Evolutionary conservation across 1,139 yeast species (phyloP).

Genomic region (Diutina rugosa): DNA sequence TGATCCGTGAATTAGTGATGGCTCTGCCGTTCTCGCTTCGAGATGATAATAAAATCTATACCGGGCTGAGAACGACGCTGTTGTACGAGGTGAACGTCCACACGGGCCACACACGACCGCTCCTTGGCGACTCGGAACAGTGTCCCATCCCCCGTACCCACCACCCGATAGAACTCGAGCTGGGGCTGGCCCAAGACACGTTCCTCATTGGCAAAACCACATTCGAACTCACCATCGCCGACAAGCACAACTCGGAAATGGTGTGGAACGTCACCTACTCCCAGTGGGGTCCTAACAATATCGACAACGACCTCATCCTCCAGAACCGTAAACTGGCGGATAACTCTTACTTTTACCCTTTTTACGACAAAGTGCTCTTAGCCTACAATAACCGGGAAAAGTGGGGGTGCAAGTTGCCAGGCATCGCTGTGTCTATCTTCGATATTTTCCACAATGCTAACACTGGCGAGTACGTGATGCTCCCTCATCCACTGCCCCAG

Average conservation of each 20-base stretch:
- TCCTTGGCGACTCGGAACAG: background rate
- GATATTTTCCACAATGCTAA: constrained; percentile 39
- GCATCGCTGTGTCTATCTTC: constrained; percentile 59
- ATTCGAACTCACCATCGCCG: constrained; percentile 32
- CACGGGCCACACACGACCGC: constrained; percentile 50
- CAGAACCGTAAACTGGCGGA: constrained; percentile 47
- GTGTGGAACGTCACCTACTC: constrained; percentile 84
- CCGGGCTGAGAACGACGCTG: constrained; percentile 73
- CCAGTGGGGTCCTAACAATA: constrained; percentile 86
- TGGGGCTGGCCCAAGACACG: constrained; percentile 6
- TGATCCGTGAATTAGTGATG: constrained; percentile 64
- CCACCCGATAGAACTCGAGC: background rate
- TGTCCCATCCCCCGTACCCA: constrained; percentile 1
- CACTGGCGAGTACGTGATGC: constrained; percentile 25
- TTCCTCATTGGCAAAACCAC: constrained; percentile 41
- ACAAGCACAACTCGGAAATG: constrained; percentile 43
- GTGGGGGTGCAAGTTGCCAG: constrained; percentile 66
- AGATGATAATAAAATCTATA: constrained; percentile 82
- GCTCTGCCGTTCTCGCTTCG: constrained; percentile 73
- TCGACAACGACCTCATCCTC: constrained; percentile 55
- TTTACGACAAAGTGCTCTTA: constrained; percentile 57
- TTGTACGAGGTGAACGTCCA: constrained; percentile 61
- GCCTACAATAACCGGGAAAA: constrained; percentile 54
- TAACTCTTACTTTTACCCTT: constrained; percentile 69
- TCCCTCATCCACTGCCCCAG: constrained; percentile 55